Evolutionary conservation across 2,329 filamentous ascomycete genomes (phyloP), one percentile per base, ranked within the genome.

Genomic region (Trichophyton schoenleinii): DNA sequence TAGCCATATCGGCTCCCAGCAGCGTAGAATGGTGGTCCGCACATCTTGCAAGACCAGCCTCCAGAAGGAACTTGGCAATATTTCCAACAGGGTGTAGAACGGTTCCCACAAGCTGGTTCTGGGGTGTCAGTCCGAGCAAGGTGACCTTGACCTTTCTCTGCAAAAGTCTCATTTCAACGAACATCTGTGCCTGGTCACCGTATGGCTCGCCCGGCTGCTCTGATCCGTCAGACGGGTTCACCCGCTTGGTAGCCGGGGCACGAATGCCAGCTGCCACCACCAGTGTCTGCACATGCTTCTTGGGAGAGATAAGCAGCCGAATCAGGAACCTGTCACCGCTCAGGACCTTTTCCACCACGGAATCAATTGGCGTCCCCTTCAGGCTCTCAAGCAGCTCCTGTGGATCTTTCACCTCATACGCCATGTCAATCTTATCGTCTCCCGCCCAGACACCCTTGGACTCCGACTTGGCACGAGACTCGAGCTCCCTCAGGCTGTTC

Each of bases 21-120:
- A 96, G 81, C 44, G 91, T 95, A 0, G 92, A 95, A 78, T 99
- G 94, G 75, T 94, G 91, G 74, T 99, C 94, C 66, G 91, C 91
- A 78, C 92, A 97, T 69, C 90, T 84, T 46, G 92, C 94, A 61
- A 97, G 80, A 68, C 94, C 94, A 60, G 91, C 89, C 68, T 92
- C 85, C 52, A 99, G 84, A 49, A 99, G 75, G 74, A 95, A 95
- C 66, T 89, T 89, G 64, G 91, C 90, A 72, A 99, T 95, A 75
- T 91, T 96, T 65, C 94, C 94, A 63, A 87, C 84, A 31, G 91
- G 91, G 76, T 99, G 94, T 66, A 91, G 81, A 49, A 99, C 81
- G 58, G 85, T 85, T 61, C 88, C 94, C 60, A 99, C 85, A n/a
- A 99, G 82, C 70, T 96, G 89, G 63, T 89, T 89, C 74, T 96